Evolutionary conservation across 108 stramenopile genomes (phyloP).

Genomic region (Cyclotella kingstonii): DNA sequence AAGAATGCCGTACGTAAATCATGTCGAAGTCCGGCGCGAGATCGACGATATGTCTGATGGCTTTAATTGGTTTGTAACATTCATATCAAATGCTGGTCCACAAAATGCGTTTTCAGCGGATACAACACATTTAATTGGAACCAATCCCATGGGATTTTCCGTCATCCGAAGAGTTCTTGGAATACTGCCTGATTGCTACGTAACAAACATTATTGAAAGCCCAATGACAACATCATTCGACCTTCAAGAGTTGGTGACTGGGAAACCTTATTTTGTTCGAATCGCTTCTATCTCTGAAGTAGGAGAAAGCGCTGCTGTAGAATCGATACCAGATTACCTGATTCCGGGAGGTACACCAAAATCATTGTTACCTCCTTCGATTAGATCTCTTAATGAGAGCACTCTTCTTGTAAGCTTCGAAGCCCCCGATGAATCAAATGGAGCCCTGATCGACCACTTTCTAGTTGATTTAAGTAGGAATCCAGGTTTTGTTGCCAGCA

Average conservation of each 20-base stretch:
- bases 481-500: conserved; percentile 37
- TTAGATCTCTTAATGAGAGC: conserved; percentile 28
- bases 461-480: conserved; percentile 47
- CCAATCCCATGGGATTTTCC: conserved; percentile 34
- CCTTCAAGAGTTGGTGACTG: conserved; percentile 41
- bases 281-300: conserved; percentile 43
- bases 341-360: conserved; percentile 47
- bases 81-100: conserved; percentile 68
- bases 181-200: conserved; percentile 46
- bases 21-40: conserved; percentile 58
- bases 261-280: conserved; percentile 48
- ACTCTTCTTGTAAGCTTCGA: conserved; percentile 46
- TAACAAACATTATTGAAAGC: conserved; percentile 13
- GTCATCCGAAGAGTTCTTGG: conserved; percentile 29
- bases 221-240: conserved; percentile 20
- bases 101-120: conserved; percentile 52
- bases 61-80: conserved; percentile 71
- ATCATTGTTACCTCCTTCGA: conserved; percentile 17
- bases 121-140: conserved; percentile 32
- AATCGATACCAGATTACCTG: conserved; percentile 10
- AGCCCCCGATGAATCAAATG: conserved; percentile 47
- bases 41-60: conserved; percentile 43
- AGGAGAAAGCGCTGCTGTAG: conserved; percentile 42
- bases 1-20: conserved; percentile 55
- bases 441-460: conserved; percentile 46